Conservation (phyloP, 257 asterid species). For the Ballota nigra region DNA sequence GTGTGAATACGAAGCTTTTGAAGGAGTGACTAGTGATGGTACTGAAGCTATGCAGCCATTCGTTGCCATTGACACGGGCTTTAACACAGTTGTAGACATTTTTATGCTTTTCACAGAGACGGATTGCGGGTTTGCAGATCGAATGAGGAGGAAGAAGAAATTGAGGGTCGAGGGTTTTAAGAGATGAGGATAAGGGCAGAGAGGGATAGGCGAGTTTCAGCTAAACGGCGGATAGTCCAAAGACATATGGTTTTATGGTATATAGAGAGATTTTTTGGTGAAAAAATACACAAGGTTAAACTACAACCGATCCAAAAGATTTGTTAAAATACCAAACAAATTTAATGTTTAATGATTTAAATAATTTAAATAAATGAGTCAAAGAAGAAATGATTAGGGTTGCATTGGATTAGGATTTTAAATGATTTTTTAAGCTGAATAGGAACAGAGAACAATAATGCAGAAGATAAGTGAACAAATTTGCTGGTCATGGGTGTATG, state of each 20-base stretch:
- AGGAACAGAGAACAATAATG: too few species aligned
- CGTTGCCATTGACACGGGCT: conserved; percentile 54
- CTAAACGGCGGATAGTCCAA: conserved; percentile 31
- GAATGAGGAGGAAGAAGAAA: not conserved
- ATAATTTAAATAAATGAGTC: too few species aligned
- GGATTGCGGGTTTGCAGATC: not conserved
- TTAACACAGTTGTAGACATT: conserved; percentile 52
- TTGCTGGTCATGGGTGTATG: too few species aligned
- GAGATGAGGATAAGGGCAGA: conserved; percentile 24
- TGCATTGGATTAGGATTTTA: too few species aligned
- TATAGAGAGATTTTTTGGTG: not conserved
- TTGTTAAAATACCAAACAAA: too few species aligned
- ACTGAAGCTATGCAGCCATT: conserved; percentile 51
- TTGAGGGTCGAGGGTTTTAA: conserved; percentile 11
- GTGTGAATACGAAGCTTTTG: conserved; percentile 41
- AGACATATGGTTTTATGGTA: not conserved
- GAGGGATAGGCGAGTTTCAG: not conserved
- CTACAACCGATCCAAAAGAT: too few species aligned
- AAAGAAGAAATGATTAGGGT: too few species aligned
- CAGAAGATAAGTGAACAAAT: too few species aligned
- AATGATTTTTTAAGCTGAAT: too few species aligned
- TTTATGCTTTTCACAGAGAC: not conserved
- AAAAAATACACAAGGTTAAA: not conserved
- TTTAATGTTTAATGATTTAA: too few species aligned
- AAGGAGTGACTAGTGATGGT: conserved; percentile 46